Percentiles rank a stretch among this genome's conserved stretches.
Conservation (phyloP, 352 stramenopile genomes). For the Phytophthora chlamydospora region DNA sequence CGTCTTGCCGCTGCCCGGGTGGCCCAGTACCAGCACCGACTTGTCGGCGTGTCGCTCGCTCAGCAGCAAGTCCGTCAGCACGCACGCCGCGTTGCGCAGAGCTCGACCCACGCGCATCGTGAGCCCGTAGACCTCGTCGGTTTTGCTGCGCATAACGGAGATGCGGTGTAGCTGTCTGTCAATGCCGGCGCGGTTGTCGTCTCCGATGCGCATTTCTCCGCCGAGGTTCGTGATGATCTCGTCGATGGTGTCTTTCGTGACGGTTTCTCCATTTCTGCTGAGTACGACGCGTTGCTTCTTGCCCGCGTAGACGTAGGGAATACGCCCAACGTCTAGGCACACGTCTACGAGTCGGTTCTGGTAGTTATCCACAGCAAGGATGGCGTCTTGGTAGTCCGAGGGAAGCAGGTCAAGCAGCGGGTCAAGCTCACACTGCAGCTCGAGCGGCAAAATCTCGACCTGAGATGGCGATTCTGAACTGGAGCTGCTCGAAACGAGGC, state of each 20-base stretch:
- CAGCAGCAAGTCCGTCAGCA: slow-evolving; percentile 75
- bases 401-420: slow-evolving; percentile 44
- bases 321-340: slow-evolving; percentile 41
- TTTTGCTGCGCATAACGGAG: slow-evolving; percentile 71
- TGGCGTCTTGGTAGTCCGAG: slow-evolving; percentile 24
- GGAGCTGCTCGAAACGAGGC: too few species aligned
- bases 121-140: slow-evolving; percentile 63
- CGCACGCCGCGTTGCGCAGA: slow-evolving; percentile 58
- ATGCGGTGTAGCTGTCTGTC: slow-evolving; percentile 82
- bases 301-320: slow-evolving; percentile 40
- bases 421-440: slow-evolving; percentile 48
- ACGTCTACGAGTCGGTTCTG: slow-evolving; percentile 41
- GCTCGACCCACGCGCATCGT: slow-evolving; percentile 80
- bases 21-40: slow-evolving; percentile 70
- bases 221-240: slow-evolving; percentile 52
- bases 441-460: too few species aligned
- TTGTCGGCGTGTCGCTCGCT: slow-evolving; percentile 47
- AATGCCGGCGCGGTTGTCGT: slow-evolving; percentile 81
- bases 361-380: slow-evolving; percentile 30
- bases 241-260: slow-evolving; percentile 58
- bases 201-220: slow-evolving; percentile 57
- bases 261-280: slow-evolving; percentile 25
- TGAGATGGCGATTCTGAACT: too few species aligned
- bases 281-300: slow-evolving; percentile 35
- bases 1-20: slow-evolving; percentile 81